Conservation (phyloP, 805 yeast species). For the Lachancea sp. region DNA sequence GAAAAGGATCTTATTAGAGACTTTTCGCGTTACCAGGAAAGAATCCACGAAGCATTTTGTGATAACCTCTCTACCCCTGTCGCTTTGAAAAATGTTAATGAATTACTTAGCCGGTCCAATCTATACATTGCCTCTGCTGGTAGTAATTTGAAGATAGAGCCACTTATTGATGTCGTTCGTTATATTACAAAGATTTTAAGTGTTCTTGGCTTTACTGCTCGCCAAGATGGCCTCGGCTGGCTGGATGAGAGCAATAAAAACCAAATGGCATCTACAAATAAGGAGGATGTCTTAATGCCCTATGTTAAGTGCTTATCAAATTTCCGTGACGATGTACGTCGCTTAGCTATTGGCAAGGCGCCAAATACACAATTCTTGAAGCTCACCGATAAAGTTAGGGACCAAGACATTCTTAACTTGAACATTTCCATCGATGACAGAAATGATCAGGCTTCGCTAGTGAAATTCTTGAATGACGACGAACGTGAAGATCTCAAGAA, state of each 20-base stretch:
- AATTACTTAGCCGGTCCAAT: slow-evolving; percentile 65
- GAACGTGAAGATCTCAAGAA: slow-evolving; percentile 62
- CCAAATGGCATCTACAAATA: slow-evolving; percentile 18
- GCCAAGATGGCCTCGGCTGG: slow-evolving; percentile 81
- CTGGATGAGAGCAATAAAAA: slow-evolving; percentile 21
- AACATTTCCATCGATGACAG: slow-evolving; percentile 90
- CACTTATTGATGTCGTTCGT: slow-evolving; percentile 52
- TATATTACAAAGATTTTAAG: slow-evolving; percentile 67
- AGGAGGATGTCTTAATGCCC: slow-evolving; percentile 73
- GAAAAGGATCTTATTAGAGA: slow-evolving; percentile 54
- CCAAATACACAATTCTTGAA: slow-evolving; percentile 47
- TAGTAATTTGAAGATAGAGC: slow-evolving; percentile 53
- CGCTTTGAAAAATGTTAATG: slow-evolving; percentile 59
- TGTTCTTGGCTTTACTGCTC: slow-evolving; percentile 69
- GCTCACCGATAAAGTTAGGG: slow-evolving; percentile 72
- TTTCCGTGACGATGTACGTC: slow-evolving; percentile 79
- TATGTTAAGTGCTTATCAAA: slow-evolving; percentile 68
- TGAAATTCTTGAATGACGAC: slow-evolving; percentile 66
- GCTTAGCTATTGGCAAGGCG: slow-evolving; percentile 58
- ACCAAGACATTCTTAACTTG: slow-evolving; percentile 59
- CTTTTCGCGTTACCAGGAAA: slow-evolving; percentile 46
- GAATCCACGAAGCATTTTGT: slow-evolving; percentile 72
- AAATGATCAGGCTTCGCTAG: slow-evolving; percentile 68
- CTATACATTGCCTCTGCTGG: slow-evolving; percentile 58
- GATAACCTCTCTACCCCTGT: slow-evolving; percentile 81